Conservation (phyloP, 139 green algal genomes). For the Axilococcus clingmanii region DNA sequence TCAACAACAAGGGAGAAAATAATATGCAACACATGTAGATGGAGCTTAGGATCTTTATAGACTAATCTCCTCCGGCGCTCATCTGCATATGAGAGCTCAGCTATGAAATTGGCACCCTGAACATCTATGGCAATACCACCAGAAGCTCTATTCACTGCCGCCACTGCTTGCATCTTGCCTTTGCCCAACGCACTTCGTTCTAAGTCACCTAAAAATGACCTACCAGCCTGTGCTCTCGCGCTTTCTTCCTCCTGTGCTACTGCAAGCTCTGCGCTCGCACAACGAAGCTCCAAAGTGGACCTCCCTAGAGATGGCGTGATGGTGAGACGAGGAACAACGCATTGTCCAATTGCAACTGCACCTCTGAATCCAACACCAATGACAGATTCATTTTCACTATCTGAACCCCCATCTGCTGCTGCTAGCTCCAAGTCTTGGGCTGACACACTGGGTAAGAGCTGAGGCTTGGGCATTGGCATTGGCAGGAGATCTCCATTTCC, state of each 20-base stretch:
- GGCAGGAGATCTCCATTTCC: too few relatives aligned
- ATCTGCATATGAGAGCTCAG: constrained; percentile 14
- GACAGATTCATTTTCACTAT: too few relatives aligned
- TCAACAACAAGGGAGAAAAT: constrained; percentile 44
- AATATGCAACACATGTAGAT: constrained; percentile 37
- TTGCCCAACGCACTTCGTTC: constrained; percentile 20
- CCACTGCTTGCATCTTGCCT: constrained; percentile 32
- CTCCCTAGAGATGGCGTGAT: constrained; percentile 5
- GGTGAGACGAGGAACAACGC: constrained; percentile 8
- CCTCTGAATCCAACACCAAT: not conserved
- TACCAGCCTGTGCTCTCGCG: constrained; percentile 1
- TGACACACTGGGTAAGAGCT: too few relatives aligned
- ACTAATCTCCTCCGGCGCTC: constrained; percentile 24
- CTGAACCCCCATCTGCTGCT: too few relatives aligned
- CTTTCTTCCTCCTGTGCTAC: constrained; percentile 14
- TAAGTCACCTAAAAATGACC: constrained; percentile 16
- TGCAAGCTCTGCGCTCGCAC: constrained; percentile 15
- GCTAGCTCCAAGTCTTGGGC: not conserved
- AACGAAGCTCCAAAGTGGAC: constrained; percentile 18
- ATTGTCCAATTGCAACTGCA: too few relatives aligned
- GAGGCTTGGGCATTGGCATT: too few relatives aligned
- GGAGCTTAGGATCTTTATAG: constrained; percentile 30
- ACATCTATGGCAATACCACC: not conserved
- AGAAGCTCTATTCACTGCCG: not conserved
- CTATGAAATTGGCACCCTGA: not conserved